Conservation (phyloP, 208 protist species). For the Leishmania gerbilli region DNA sequence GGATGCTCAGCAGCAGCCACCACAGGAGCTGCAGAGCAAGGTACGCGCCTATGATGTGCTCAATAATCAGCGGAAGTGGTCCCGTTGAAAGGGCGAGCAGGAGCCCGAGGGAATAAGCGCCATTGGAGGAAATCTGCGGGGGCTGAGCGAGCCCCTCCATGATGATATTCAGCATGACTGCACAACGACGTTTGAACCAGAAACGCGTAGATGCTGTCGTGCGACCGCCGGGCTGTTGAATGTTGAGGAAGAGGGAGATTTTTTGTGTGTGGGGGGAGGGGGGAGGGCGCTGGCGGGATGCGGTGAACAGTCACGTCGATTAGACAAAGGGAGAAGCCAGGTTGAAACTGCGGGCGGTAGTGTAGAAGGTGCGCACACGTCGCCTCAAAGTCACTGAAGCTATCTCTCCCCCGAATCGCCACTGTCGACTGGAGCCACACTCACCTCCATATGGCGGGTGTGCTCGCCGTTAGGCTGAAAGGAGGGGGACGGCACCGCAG, state of each 20-base stretch:
- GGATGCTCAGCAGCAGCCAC: slow-evolving; percentile 20
- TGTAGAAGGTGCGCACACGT: not conserved
- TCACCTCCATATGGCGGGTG: not conserved
- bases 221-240: not conserved
- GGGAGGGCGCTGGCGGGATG: not conserved
- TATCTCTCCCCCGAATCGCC: not conserved
- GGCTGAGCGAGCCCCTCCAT: slow-evolving; percentile 14
- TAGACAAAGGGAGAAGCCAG: not conserved
- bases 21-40: slow-evolving; percentile 17
- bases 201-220: not conserved
- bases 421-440: not conserved
- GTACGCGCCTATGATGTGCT: slow-evolving; percentile 6
- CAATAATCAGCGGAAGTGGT: not conserved
- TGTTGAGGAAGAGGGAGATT: not conserved
- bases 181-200: not conserved
- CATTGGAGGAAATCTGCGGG: not conserved
- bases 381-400: not conserved
- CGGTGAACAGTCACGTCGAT: not conserved
- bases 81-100: not conserved
- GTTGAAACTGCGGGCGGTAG: slow-evolving; percentile 1
- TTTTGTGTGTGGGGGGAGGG: too few relatives aligned
- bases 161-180: slow-evolving; percentile 1
- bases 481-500: not conserved
- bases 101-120: not conserved
- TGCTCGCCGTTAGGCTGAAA: not conserved